phyloP scores from a whole-genome alignment of 164 flowering plant species.

The Tetrastigma voinierianum region DNA sequence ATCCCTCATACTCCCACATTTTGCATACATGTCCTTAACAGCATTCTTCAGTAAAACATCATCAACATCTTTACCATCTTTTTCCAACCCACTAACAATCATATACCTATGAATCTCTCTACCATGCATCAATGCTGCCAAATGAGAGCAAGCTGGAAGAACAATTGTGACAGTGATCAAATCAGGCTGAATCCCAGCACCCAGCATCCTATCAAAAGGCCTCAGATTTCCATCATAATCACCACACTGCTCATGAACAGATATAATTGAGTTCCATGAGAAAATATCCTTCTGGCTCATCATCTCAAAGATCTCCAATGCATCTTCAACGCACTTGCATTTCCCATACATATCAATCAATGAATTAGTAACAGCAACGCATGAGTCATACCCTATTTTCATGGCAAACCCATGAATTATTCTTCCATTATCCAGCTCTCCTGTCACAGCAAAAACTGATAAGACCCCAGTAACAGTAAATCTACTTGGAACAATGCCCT shows the following conservation, averaged over 20 bases:
- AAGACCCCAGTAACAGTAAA: slow-evolving; percentile 59
- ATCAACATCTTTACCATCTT: slow-evolving; percentile 12
- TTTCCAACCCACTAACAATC: slow-evolving; percentile 48
- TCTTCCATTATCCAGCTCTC: slow-evolving; percentile 42
- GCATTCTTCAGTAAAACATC: slow-evolving; percentile 45
- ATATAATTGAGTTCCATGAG: slow-evolving; percentile 73
- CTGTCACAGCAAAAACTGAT: slow-evolving; percentile 38
- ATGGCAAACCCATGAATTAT: slow-evolving; percentile 48
- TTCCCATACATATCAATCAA: slow-evolving; percentile 79
- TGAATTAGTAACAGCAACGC: slow-evolving; percentile 46
- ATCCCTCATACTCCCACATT: slow-evolving; percentile 67
- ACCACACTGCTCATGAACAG: slow-evolving; percentile 52
- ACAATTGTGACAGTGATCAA: slow-evolving; percentile 51
- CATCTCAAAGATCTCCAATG: slow-evolving; percentile 38
- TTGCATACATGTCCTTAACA: slow-evolving; percentile 74
- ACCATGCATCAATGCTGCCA: slow-evolving; percentile 69
- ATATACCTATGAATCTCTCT: slow-evolving; percentile 63
- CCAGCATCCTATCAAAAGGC: slow-evolving; percentile 50
- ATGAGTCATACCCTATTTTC: slow-evolving; percentile 48
- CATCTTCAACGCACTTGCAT: slow-evolving; percentile 42
- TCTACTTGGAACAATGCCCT: slow-evolving; percentile 40
- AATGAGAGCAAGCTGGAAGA: slow-evolving; percentile 60
- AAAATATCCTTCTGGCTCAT: slow-evolving; percentile 53
- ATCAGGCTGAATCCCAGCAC: slow-evolving; percentile 48
- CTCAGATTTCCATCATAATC: slow-evolving; percentile 47